phyloP scores from a whole-genome alignment of 2,329 filamentous ascomycete genomes.

The Mycosphaerella sp. region DNA sequence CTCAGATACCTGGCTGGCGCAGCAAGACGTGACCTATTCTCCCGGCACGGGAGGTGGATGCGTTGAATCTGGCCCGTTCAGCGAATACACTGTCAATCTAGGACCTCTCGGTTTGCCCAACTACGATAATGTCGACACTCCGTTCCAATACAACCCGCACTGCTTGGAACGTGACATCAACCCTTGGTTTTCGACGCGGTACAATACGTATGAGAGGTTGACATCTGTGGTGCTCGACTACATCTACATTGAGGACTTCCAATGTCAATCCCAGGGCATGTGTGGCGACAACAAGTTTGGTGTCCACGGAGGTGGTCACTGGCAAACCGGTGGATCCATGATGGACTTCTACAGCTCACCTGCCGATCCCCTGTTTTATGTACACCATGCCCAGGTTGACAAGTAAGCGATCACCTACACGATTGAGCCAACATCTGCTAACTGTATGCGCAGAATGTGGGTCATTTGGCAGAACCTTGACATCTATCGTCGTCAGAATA shows the following conservation, averaged over 20 bases:
- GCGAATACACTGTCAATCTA: constrained; percentile 35
- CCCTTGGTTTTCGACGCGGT: constrained; percentile 18
- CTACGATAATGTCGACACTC: constrained; percentile 26
- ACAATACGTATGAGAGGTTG: constrained; percentile 22
- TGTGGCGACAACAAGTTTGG: constrained; percentile 28
- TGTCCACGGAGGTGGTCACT: constrained; percentile 44
- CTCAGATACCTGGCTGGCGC: constrained; percentile 26
- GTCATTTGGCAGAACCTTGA: constrained; percentile 48
- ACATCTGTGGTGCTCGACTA: constrained; percentile 18
- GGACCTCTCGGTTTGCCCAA: constrained; percentile 29
- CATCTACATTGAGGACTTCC: constrained; percentile 27
- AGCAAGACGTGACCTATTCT: constrained; percentile 35
- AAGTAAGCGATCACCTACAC: constrained; percentile 6
- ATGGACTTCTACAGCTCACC: constrained; percentile 43
- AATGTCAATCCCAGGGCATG: constrained; percentile 29
- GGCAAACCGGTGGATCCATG: constrained; percentile 42
- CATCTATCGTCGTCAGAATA: constrained; percentile 34
- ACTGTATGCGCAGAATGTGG: constrained; percentile 42
- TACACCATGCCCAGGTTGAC: constrained; percentile 44
- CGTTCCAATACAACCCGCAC: constrained; percentile 22
- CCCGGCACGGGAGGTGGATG: constrained; percentile 53
- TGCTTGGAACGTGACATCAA: constrained; percentile 23
- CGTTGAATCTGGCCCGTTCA: constrained; percentile 48
- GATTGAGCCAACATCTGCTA: constrained; percentile 11
- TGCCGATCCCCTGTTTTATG: constrained; percentile 45